Base-by-base conservation (phyloP, 129 eudicot genomes). In the Chrysanthemum seticuspe region DNA sequence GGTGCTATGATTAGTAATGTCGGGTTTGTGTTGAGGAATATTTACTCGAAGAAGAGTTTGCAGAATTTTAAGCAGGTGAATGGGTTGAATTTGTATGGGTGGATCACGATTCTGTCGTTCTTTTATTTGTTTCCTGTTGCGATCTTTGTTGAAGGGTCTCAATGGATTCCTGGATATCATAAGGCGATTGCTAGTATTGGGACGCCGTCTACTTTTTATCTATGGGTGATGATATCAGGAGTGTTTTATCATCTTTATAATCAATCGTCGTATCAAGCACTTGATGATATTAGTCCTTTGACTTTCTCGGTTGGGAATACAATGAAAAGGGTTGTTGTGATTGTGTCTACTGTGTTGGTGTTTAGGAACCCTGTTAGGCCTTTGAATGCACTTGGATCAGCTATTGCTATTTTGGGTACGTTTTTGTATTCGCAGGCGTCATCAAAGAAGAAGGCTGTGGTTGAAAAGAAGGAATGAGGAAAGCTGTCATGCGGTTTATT, bases 241-340 rank as follows among this genome's bases (percentile, higher is more conserved):
- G 79, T 94, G 82, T 94, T 94, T 75, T 94, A 94, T 64, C 98
- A 94, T 83, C 87, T 94, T 10, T 94, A 94, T 60, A 94, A 94
- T 49, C 98, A 94, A 69, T 90, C 97, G 0, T 94, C 98, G 0
- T 94, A 94, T 65, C 96, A 94, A 79, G 98, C 98, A 11, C 85
- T 94, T n/a, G 98, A 94, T 78, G 98, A 94, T 45, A 94, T 94
- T 68, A 94, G 98, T 69, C 98, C 98, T 0, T 78, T 94, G 62
- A 86, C 97, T 2, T 94, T 94, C 71, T 94, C 98, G 0, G 96
- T 94, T 21, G 98, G 98, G 10, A 94, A 94, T 61, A 94, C 98
- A 14, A 94, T 94, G 98, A 94, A 94, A 87, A 82, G 98, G 75
- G 96, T 94, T 59, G 98, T 94, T 79, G 98, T 94, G 48, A 94